Conservation (phyloP, 257 asterid genomes). For the Capsicum chinense region DNA sequence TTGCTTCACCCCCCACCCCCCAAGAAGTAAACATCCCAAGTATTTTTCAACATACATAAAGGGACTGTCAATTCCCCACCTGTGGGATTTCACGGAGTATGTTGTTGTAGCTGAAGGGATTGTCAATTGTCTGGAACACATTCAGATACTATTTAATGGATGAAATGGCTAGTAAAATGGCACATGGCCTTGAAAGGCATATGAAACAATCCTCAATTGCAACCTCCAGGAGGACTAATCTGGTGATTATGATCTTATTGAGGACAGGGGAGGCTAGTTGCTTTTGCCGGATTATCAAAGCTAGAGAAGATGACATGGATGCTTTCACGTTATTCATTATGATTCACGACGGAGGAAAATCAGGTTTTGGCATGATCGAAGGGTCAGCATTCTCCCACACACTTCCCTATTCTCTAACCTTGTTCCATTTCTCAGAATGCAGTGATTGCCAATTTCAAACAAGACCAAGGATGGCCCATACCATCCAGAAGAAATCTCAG, state of each 20-base stretch:
- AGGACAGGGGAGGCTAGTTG: conserved; percentile 5
- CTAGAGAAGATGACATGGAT: not conserved
- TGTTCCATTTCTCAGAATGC: not conserved
- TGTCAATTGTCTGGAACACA: not conserved
- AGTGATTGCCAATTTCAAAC: conserved; percentile 7
- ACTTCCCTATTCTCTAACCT: not conserved
- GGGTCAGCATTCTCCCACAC: not conserved
- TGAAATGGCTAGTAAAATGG: conserved; percentile 5
- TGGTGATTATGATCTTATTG: not conserved
- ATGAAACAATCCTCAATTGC: conserved; percentile 24
- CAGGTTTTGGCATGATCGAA: conserved; percentile 2
- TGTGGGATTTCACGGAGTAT: not conserved
- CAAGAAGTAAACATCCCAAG: conserved; percentile 14
- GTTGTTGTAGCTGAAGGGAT: not conserved
- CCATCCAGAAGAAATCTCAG: not conserved
- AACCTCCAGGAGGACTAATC: not conserved
- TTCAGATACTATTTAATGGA: conserved; percentile 1
- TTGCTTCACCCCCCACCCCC: not conserved
- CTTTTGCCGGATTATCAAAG: not conserved
- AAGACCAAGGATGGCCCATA: not conserved
- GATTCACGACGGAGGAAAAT: not conserved
- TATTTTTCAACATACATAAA: conserved; percentile 9
- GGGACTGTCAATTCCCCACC: not conserved
- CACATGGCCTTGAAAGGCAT: conserved; percentile 9
- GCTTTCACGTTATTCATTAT: not conserved